A percentile compares a stretch with the other conserved stretches of the same genome.
phyloP scores from a whole-genome alignment of 169 alveolate species.

The Plasmodium vivax region DNA sequence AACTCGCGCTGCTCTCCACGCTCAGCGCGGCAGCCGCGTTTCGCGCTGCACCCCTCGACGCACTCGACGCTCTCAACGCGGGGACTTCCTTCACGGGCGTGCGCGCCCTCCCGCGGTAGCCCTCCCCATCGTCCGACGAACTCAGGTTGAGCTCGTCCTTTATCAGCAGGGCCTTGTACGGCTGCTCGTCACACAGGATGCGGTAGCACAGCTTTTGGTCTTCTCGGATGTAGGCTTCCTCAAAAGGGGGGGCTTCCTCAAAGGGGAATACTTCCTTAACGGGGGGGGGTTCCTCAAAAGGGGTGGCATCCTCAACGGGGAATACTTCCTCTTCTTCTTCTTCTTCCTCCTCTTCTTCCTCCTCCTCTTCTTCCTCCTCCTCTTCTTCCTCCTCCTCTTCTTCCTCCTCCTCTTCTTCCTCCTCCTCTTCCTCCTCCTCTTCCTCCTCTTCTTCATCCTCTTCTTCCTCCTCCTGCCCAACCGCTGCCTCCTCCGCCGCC shows the following conservation, averaged over 20 bases:
- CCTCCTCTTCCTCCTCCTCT: no score
- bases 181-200: slow-evolving; percentile 35
- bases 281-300: no score
- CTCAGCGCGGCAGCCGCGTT: not conserved
- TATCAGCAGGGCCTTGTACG: slow-evolving; percentile 42
- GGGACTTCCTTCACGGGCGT: not conserved
- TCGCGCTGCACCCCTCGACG: not conserved
- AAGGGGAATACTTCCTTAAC: no score
- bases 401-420: no score
- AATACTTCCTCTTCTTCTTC: not conserved
- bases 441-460: no score
- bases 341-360: no score
- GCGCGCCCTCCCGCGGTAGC: not conserved
- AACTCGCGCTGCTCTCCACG: not conserved
- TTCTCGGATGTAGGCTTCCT: slow-evolving; percentile 16
- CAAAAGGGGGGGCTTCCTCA: not conserved
- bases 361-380: no score
- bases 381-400: no score
- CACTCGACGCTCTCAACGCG: not conserved
- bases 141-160: not conserved
- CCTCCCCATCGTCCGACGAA: slow-evolving; percentile 7
- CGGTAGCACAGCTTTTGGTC: slow-evolving; percentile 26
- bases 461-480: no score
- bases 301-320: no score
- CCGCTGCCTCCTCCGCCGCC: not conserved